Percentiles rank a stretch among this genome's conserved stretches.
Evolutionary conservation across 1,139 yeast genomes (phyloP).

Genomic region (Debaryomyces robertsiae): DNA sequence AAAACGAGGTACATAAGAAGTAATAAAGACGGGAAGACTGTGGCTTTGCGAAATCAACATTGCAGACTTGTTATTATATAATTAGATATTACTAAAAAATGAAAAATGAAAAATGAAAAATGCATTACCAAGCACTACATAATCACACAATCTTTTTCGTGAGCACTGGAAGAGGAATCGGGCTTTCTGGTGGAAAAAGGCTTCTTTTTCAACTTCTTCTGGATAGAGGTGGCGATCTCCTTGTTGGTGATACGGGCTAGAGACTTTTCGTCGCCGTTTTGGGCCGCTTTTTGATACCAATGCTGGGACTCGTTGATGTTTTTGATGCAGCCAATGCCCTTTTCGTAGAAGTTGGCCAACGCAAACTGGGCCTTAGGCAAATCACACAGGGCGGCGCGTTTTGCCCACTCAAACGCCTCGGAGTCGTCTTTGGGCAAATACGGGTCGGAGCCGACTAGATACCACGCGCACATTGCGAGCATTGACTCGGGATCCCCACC

Average conservation of each 20-base stretch:
- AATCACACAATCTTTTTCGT: conserved; percentile 49
- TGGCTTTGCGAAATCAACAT: too few relatives aligned
- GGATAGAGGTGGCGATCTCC: conserved; percentile 33
- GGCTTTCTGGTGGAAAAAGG: conserved; percentile 13
- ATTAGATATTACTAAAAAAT: conserved; percentile 7
- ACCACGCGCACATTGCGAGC: conserved; percentile 97
- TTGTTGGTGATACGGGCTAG: conserved; percentile 38
- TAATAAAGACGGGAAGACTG: too few relatives aligned
- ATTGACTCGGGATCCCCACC: conserved; percentile 88
- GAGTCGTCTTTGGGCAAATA: conserved; percentile 74
- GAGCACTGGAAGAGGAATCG: conserved; percentile 16
- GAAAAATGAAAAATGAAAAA: too few relatives aligned
- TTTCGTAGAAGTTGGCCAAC: conserved; percentile 79
- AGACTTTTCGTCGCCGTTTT: conserved; percentile 72
- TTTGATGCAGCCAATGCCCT: conserved; percentile 81
- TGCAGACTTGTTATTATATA: background rate
- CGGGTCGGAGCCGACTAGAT: conserved; percentile 86
- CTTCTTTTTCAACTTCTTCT: conserved; percentile 33
- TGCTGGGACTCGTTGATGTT: conserved; percentile 59
- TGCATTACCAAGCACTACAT: conserved; percentile 24
- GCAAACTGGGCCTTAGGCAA: conserved; percentile 86
- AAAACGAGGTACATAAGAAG: background rate
- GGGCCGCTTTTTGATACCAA: conserved; percentile 81
- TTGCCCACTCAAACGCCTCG: conserved; percentile 96
- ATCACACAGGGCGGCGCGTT: conserved; percentile 75